Conservation (phyloP, 345 rosid genomes). For the Rhizophora apiculata region DNA sequence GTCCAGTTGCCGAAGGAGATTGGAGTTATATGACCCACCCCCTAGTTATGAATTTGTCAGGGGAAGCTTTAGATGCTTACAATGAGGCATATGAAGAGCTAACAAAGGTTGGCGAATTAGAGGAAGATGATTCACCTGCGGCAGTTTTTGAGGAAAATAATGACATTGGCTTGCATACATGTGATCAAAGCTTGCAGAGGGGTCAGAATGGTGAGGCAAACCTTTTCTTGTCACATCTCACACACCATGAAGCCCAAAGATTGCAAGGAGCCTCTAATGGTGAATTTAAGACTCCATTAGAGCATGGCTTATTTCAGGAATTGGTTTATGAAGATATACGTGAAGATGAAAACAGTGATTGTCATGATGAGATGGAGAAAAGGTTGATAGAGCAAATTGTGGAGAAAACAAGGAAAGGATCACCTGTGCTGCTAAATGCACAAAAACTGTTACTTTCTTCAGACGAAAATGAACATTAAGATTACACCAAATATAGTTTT, state of each 20-base stretch:
- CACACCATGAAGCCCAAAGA: neutral
- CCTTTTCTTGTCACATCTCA: constrained; percentile 9
- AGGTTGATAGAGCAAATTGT: constrained; percentile 73
- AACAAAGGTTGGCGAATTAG: constrained; percentile 51
- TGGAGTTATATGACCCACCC: constrained; percentile 35
- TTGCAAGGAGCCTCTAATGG: constrained; percentile 6
- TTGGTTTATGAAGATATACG: constrained; percentile 32
- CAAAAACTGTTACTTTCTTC: constrained; percentile 51
- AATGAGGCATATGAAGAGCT: constrained; percentile 68
- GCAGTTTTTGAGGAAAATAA: constrained; percentile 27
- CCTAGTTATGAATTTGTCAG: constrained; percentile 61
- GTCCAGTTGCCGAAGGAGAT: constrained; percentile 31
- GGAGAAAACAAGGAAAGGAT: constrained; percentile 77
- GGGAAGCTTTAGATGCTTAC: constrained; percentile 79
- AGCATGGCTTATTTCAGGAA: constrained; percentile 23
- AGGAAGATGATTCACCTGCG: constrained; percentile 50
- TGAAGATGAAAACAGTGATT: constrained; percentile 50
- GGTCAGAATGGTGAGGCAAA: constrained; percentile 15
- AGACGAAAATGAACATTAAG: constrained; percentile 34
- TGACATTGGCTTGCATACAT: constrained; percentile 19
- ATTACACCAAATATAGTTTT: constrained; percentile 15
- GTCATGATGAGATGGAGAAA: constrained; percentile 60
- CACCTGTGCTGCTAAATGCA: constrained; percentile 68
- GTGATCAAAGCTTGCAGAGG: constrained; percentile 31
- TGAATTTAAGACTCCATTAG: constrained; percentile 12